Base-by-base conservation (phyloP, 1,139 yeast species). In the Petasospora fabianii region DNA sequence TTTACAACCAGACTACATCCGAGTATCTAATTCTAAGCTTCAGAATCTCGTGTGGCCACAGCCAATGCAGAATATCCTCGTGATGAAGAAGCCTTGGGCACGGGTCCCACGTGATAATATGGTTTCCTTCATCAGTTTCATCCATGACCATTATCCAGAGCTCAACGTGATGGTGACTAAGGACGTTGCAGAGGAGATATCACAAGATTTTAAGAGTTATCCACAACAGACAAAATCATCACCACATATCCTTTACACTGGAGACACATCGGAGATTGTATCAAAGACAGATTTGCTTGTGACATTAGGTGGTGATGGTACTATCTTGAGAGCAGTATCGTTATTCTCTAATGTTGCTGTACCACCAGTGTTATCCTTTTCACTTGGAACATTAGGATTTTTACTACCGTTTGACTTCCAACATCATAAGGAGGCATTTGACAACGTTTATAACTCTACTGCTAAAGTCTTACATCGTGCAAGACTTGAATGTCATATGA, bases 301-400 rank as follows among this genome's bases (percentile, higher is more conserved):
- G 12, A 85, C 97, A 0, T 62, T 90, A 27, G 97, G 97, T 9
- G 98, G 98, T 11, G 98, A 90, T 59, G 98, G 97, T 10, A 90
- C 97, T 0, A 87, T 90, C 46, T 63, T 90, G 34, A 74, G 84
- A 44, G 92, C 90, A 0, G 74, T 75, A 0, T 69, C 80, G 8
- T 54, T 69, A 49, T 90, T 90, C 58, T 78, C 79, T 44, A 79
- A 79, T 53, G 71, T 71, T 7, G 64, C 65, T 32, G 95, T 87
- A 3, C 96, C 97, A 1, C 98, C 97, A 0, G 85, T 90, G 0
- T 64, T 90, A 36, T 81, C 95, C 30, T 88, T 87, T 59, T 85
- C 96, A 1, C 65, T 90, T 65, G 98, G 98, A 0, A 88, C 97
- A 0, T 62, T 90, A 29, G 98, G 98, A 17, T 90, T 90, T 56